Evolutionary conservation across 148 eudicot genomes (phyloP).

Genomic region (Talinum fruticosum): DNA sequence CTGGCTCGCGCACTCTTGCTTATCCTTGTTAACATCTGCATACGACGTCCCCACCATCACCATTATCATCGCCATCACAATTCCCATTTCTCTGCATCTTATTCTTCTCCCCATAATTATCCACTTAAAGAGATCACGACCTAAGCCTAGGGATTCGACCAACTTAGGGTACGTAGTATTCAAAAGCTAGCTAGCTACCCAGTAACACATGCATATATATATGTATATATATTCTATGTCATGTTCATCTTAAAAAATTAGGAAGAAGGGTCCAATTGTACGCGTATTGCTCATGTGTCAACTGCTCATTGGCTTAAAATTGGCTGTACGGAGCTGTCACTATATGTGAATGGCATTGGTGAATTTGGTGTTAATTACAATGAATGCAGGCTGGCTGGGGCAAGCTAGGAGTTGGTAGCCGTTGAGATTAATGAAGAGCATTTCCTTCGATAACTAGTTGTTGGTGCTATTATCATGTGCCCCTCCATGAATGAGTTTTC

Average conservation of each 20-base stretch:
- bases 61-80: slow-evolving; percentile 1
- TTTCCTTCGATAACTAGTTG: neutral
- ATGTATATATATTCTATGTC: too few relatives aligned
- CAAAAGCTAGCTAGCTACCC: too few relatives aligned
- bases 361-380: neutral
- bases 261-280: neutral
- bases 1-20: slow-evolving; percentile 46
- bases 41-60: slow-evolving; percentile 14
- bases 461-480: neutral
- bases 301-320: neutral
- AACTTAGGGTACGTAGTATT: too few relatives aligned
- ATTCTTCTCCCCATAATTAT: slow-evolving; percentile 2
- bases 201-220: too few relatives aligned
- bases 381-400: neutral
- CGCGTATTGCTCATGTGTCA: too few relatives aligned
- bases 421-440: neutral
- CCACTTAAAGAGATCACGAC: too few relatives aligned
- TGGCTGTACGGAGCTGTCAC: neutral
- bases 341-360: neutral
- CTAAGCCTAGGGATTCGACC: too few relatives aligned
- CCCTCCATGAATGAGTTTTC: too few relatives aligned
- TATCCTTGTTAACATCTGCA: slow-evolving; percentile 45
- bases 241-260: neutral
- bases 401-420: neutral
- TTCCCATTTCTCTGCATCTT: neutral